These are phyloP conservation scores for Suhomyces ambrosiae DNA, from an alignment of 1,139 yeast species.

Conservation along the genomic window DNA sequence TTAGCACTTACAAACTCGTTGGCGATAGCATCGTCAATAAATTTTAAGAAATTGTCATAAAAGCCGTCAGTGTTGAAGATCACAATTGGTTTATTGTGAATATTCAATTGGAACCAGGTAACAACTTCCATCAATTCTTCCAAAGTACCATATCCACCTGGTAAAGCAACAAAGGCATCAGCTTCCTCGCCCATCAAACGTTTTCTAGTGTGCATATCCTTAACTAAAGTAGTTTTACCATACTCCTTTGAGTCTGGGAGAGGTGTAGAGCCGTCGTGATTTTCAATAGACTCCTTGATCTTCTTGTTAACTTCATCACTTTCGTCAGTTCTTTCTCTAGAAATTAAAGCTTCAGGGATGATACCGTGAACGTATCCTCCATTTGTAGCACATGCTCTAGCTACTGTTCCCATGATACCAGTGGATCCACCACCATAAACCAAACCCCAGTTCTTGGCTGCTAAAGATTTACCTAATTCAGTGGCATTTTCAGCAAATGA, in stretches of 20 bases:
- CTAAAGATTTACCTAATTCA: conserved; percentile 60
- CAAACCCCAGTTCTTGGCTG: conserved; percentile 66
- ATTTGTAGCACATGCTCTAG: conserved; percentile 64
- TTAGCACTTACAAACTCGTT: conserved; percentile 69
- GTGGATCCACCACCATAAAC: conserved; percentile 93
- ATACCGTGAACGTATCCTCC: conserved; percentile 85
- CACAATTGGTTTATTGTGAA: conserved; percentile 79
- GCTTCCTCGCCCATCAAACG: conserved; percentile 84
- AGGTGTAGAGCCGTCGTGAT: conserved; percentile 65
- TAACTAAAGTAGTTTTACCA: conserved; percentile 79
- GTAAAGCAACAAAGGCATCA: conserved; percentile 85
- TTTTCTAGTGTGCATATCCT: conserved; percentile 90
- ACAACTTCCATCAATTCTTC: conserved; percentile 90
- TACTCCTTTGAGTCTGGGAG: conserved; percentile 61
- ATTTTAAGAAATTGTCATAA: conserved; percentile 67
- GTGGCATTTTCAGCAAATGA: conserved; percentile 56
- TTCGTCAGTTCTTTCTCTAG: conserved; percentile 63
- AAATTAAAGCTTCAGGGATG: conserved; percentile 79
- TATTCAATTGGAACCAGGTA: conserved; percentile 89
- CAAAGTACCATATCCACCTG: conserved; percentile 90
- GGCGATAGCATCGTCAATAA: conserved; percentile 56
- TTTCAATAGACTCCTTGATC: conserved; percentile 47
- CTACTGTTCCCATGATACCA: conserved; percentile 85
- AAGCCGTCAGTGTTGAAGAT: conserved; percentile 79
- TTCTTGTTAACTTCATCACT: conserved; percentile 50